Evolutionary conservation across 371 early-diverging fungal genomes (phyloP).

Genomic region (Coemansia sp.): DNA sequence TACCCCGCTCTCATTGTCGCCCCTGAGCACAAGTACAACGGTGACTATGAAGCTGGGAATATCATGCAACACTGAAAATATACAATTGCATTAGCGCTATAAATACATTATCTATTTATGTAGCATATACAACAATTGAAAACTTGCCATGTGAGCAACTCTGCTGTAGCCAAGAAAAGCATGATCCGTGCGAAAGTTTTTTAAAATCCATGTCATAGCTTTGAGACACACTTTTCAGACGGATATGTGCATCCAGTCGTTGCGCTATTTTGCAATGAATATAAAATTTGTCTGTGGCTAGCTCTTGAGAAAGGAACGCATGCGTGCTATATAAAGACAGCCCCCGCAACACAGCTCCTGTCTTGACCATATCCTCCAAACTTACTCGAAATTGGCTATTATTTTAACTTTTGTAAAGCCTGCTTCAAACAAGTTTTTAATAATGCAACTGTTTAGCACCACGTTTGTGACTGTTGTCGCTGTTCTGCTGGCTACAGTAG

Average conservation of each 20-base stretch:
- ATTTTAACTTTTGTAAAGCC: background rate
- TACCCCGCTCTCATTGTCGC: background rate
- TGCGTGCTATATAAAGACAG: background rate
- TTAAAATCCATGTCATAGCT: background rate
- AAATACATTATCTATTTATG: conserved; percentile 1
- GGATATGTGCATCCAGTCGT: background rate
- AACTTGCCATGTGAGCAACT: background rate
- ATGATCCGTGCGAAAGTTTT: background rate
- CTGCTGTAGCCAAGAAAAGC: background rate
- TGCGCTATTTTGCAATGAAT: background rate
- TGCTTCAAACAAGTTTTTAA: background rate
- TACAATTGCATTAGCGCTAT: background rate
- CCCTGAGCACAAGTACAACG: background rate
- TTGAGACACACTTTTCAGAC: background rate
- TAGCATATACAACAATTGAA: background rate
- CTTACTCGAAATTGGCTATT: background rate
- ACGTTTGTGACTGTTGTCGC: background rate
- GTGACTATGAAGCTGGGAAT: conserved; percentile 13
- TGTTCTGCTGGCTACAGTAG: background rate
- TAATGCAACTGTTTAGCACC: background rate
- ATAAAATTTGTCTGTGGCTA: background rate
- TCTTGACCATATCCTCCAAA: background rate
- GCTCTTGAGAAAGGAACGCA: background rate
- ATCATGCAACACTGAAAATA: background rate
- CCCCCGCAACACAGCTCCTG: background rate